Evolutionary conservation across 805 yeast species (phyloP).

Genomic region (Pichia sporocuriosa): DNA sequence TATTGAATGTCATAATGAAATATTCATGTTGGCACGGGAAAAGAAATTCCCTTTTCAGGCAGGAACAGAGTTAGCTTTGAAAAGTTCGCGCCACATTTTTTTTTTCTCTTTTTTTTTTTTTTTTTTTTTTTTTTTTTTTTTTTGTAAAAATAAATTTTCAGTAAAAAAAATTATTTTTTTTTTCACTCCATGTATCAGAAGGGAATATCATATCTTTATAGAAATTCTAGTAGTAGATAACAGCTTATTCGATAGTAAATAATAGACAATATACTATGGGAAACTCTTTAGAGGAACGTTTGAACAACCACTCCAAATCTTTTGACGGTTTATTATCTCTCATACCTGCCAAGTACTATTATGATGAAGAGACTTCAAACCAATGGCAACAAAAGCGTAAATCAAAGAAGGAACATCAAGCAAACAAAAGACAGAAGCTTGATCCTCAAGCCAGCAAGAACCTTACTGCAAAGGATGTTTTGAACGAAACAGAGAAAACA

Average conservation of each 20-base stretch:
- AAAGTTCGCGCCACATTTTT: too few species aligned
- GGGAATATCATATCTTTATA: too few species aligned
- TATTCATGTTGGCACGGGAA: too few species aligned
- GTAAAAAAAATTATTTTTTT: too few species aligned
- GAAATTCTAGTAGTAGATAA: background rate
- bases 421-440: conserved; percentile 61
- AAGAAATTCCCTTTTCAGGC: too few species aligned
- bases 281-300: conserved; percentile 49
- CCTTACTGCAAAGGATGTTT: conserved; percentile 54
- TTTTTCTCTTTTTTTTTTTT: background rate
- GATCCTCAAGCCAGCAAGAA: conserved; percentile 53
- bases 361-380: conserved; percentile 80
- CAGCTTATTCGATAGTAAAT: background rate
- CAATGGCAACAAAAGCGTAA: conserved; percentile 89
- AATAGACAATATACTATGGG: conserved; percentile 10
- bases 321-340: conserved; percentile 84
- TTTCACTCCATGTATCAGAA: too few species aligned
- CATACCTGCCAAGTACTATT: conserved; percentile 91
- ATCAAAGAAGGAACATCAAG: conserved; percentile 54
- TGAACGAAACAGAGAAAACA: conserved; percentile 44
- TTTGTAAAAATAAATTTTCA: background rate
- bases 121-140: conserved; percentile 4
- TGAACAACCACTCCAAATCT: conserved; percentile 71
- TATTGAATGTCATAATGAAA: too few species aligned
- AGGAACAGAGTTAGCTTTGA: too few species aligned